Evolutionary conservation across 2,329 filamentous ascomycete species (phyloP).

Genomic region (Tolypocladium nubicola): DNA sequence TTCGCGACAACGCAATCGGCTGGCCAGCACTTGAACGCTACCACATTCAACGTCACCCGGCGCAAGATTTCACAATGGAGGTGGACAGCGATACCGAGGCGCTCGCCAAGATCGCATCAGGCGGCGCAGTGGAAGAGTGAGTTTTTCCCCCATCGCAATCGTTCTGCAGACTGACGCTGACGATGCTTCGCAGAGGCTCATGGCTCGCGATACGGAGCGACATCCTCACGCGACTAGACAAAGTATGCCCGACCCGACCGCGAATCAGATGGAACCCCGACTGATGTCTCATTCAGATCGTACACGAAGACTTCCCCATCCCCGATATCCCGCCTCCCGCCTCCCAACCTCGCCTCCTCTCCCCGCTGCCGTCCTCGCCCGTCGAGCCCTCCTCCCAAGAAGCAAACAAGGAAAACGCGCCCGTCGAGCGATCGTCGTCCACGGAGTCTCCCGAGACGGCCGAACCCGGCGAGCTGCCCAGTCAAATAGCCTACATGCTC

Average conservation of each 20-base stretch:
- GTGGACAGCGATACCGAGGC: slow-evolving; percentile 42
- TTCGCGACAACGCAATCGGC: not conserved
- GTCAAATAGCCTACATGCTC: slow-evolving; percentile 52
- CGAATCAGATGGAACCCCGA: slow-evolving; percentile 2
- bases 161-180: slow-evolving; percentile 8
- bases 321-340: slow-evolving; percentile 43
- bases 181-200: slow-evolving; percentile 41
- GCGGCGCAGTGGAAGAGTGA: slow-evolving; percentile 46
- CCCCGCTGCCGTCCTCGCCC: slow-evolving; percentile 35
- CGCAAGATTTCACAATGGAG: slow-evolving; percentile 33
- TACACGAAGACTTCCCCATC: slow-evolving; percentile 64
- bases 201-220: slow-evolving; percentile 60
- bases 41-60: slow-evolving; percentile 2
- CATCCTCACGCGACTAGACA: slow-evolving; percentile 58
- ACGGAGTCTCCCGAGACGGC: slow-evolving; percentile 19
- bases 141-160: slow-evolving; percentile 14
- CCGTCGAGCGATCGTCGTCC: slow-evolving; percentile 23
- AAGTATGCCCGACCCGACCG: slow-evolving; percentile 24
- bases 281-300: slow-evolving; percentile 43
- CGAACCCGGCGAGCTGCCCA: slow-evolving; percentile 44
- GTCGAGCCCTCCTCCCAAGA: slow-evolving; percentile 39
- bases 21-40: not conserved
- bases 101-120: slow-evolving; percentile 36
- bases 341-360: slow-evolving; percentile 30
- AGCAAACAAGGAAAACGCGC: slow-evolving; percentile 59